These are phyloP conservation scores for Spergularia bocconei DNA, from an alignment of 148 eudicot species.

Conservation along the genomic window DNA sequence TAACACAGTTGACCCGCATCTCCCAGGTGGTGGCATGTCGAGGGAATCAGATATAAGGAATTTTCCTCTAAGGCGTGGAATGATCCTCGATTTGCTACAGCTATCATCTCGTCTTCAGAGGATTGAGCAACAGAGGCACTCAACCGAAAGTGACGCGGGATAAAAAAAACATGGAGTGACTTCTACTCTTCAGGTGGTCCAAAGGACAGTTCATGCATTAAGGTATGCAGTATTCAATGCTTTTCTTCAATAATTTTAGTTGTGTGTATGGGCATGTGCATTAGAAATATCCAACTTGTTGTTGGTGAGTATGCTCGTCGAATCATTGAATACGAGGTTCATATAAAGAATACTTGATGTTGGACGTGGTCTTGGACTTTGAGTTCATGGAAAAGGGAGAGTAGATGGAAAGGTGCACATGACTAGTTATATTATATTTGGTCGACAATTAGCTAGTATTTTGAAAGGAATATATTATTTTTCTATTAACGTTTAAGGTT, in stretches of 20 bases:
- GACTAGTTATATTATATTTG: slow-evolving; percentile 6
- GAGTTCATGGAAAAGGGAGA: neutral
- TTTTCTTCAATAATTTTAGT: neutral
- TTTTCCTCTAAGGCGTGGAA: slow-evolving; percentile 32
- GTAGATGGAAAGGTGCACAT: neutral
- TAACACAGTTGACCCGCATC: slow-evolving; percentile 21
- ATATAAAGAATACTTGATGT: slow-evolving; percentile 1
- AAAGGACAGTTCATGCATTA: slow-evolving; percentile 22
- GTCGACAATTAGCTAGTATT: neutral
- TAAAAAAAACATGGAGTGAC: slow-evolving; percentile 4
- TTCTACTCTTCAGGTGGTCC: slow-evolving; percentile 13
- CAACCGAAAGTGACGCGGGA: slow-evolving; percentile 29
- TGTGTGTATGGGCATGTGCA: slow-evolving; percentile 8
- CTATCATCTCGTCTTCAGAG: slow-evolving; percentile 62
- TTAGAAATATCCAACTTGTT: slow-evolving; percentile 15
- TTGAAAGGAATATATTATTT: neutral
- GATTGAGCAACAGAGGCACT: slow-evolving; percentile 53
- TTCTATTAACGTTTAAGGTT: neutral
- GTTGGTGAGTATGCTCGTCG: neutral
- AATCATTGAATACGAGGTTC: slow-evolving; percentile 28
- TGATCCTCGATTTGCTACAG: slow-evolving; percentile 53
- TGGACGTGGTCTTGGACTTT: slow-evolving; percentile 1
- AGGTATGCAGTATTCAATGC: slow-evolving; percentile 25
- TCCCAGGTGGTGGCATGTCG: slow-evolving; percentile 26
- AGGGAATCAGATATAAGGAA: slow-evolving; percentile 26